Evolutionary conservation across 495 filamentous ascomycete species (phyloP), one percentile per base, ranked within the genome.

Genomic region (Viridothelium virens): DNA sequence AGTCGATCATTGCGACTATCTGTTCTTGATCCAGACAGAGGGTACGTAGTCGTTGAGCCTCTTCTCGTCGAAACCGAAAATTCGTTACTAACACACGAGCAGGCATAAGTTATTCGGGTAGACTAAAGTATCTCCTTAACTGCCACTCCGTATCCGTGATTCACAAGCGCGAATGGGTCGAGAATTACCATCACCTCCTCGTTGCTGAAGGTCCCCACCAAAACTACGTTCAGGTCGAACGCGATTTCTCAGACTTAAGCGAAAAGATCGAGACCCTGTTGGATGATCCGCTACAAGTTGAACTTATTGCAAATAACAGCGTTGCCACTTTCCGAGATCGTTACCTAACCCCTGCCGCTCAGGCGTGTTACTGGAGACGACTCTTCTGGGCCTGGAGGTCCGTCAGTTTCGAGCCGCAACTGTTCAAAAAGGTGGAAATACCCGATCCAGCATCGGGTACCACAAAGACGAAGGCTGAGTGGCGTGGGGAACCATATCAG

Each of bases 11-110:
- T 74, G 73, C 68, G 47, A 59, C 1, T 74, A 72, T 50, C 44
- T 65, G 62, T 74, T 72, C 56, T 36, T 74, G 12, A 65, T 65
- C 37, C 70, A 74, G 11, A 74, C 73, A 7, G 73, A 74, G 66
- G 72, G 53, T 36, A 59, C 10, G 53, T 25, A 25, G 7, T 14
- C 3, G 3, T 33, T 18, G 31, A 59, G 7, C 36, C 81, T 76
- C 86, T 82, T 69, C 70, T 85, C 11, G 79, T 79, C 3, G 83
- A 88, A 36, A 81, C 82, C 0, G 83, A 86, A 71, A 86, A 36
- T 18, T 10, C 53, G 7, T 5, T 5, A 36, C 53, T 59, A 59
- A 59, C 53, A 36, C 31, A 6, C 7, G 3, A 14, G 14, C 14
- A 59, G 53, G 72, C 56, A 67, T 63, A 18, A 65, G 50, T 33